Percentiles rank a stretch among this genome's conserved stretches.
These are phyloP conservation scores for Rhynchospora pubera DNA, from an alignment of 176 grass and related monocot genomes.

Conservation along the genomic window DNA sequence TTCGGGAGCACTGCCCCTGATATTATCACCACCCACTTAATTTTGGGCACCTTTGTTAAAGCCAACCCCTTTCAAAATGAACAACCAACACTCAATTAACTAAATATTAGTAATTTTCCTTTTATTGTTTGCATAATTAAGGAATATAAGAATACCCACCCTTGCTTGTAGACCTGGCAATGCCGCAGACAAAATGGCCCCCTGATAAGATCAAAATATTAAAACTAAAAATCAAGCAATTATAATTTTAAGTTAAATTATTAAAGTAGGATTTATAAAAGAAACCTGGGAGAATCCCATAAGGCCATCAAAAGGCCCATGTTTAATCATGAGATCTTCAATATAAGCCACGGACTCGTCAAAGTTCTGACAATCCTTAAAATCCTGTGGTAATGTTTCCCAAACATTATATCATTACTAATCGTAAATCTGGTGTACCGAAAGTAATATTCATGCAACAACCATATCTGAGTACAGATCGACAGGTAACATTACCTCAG, in stretches of 20 bases:
- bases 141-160: conserved; percentile 14
- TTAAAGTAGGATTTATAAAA: not conserved
- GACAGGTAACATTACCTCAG: conserved; percentile 29
- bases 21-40: conserved; percentile 72
- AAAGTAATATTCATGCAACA: not conserved
- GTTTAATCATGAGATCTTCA: conserved; percentile 69
- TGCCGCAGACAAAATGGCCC: conserved; percentile 56
- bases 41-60: conserved; percentile 64
- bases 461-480: not conserved
- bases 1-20: conserved; percentile 55
- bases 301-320: conserved; percentile 79
- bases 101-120: not conserved
- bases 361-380: conserved; percentile 62
- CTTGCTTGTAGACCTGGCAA: conserved; percentile 61
- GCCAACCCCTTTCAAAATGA: conserved; percentile 49
- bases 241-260: not conserved
- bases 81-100: not conserved
- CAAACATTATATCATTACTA: not conserved
- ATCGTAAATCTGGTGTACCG: not conserved
- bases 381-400: conserved; percentile 21
- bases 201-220: conserved; percentile 33
- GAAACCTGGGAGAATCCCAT: conserved; percentile 90
- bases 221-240: not conserved
- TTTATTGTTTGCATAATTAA: not conserved
- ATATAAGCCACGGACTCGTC: conserved; percentile 73